Evolutionary conservation across 495 filamentous ascomycete species (phyloP), one percentile per base, ranked within the genome.

Genomic region (Trichoderma asperelloides): DNA sequence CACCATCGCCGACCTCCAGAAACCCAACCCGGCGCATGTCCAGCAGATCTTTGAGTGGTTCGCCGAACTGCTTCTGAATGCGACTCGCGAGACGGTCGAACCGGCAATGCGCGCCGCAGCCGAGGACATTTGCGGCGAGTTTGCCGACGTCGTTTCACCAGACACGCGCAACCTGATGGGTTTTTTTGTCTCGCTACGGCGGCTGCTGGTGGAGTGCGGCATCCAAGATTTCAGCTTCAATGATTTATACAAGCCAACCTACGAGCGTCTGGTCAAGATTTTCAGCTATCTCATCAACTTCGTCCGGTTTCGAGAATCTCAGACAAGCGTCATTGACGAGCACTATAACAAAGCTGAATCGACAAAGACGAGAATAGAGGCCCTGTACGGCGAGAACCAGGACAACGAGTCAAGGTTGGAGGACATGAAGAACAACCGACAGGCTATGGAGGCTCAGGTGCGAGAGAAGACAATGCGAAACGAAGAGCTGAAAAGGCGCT

Each of bases 31-130:
- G 13, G 86, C 92, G 66, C 91, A 96, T 71, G 93, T 96, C 62
- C 96, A 98, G 77, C 90, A 92, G 83, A 90, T 98, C 41, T 93
- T 97, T 68, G 95, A 98, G 84, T 96, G 91, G 91, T 96, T 98
- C 73, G 93, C 91, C 60, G 93, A 96, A 73, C 79, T 96, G 13
- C 83, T 98, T 27, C 91, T 97, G 84, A 96, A 96, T 76, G 86
- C 89, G 60, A 96, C 92, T 23, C 87, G 90, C 63, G 91, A 94
- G 64, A 91, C 92, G 3, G 89, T 98, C 63, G 93, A 97, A 71
- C 96, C 95, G 27, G 92, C 93, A 1, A 96, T 98, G 90, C 88
- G 86, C 73, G 93, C 92, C 6, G 93, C 93, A 0, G 87, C 89
- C 23, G 91, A 96, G 68, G 90, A 97, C 74, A 75, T 96, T 4